Evolutionary conservation across 441 rosid genomes (phyloP), one percentile per base, ranked within the genome.

Genomic region (Jatropha podagrica): DNA sequence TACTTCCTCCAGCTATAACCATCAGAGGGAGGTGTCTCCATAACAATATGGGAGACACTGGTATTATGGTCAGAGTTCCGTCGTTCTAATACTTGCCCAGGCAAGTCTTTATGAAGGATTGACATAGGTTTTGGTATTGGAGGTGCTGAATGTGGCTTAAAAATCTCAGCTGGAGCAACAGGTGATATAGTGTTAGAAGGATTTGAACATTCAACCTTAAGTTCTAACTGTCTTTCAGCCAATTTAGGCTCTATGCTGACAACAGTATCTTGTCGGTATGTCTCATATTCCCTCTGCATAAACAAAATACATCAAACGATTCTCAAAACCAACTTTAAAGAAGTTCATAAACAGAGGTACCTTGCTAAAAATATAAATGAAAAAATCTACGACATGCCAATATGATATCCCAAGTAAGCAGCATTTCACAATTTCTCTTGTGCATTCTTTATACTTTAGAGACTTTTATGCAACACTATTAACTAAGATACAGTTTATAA

Each of bases 1-100:
- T 80, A 80, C 68, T 80, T 80, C 64, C 83, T 80, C 83, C 83
- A 80, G 52, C 71, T 73, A 76, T 73, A 76, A 58, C 76, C 79
- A 64, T 80, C 83, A 9, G 32, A 7, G 8, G 41, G 44, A 44
- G 76, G 68, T 12, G 27, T 38, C 58, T 72, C 74, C 41, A 41
- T 23, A 27, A n/a, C 71, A 52, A 38, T 26, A 62, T 52, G 54
- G 10, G 75, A 69, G 41, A 15, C 54, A 38, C 44, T 3, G 3
- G 61, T 51, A 61, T 20, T n/a, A 38, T 55, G 32, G 52, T 71
- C 67, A 9, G 58, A 23, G 2, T 46, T 48, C 55, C 58, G 38
- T 15, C 65, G 71, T 27, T 72, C 44, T 27, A 68, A 1, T 11
- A 72, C 61, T 42, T 51, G 59, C 9, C 59, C 48, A 26, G 68